Percentiles rank a stretch among this genome's conserved stretches.
These are phyloP conservation scores for Irpex sp. DNA, from an alignment of 1,284 basidiomycete species.

Conservation along the genomic window DNA sequence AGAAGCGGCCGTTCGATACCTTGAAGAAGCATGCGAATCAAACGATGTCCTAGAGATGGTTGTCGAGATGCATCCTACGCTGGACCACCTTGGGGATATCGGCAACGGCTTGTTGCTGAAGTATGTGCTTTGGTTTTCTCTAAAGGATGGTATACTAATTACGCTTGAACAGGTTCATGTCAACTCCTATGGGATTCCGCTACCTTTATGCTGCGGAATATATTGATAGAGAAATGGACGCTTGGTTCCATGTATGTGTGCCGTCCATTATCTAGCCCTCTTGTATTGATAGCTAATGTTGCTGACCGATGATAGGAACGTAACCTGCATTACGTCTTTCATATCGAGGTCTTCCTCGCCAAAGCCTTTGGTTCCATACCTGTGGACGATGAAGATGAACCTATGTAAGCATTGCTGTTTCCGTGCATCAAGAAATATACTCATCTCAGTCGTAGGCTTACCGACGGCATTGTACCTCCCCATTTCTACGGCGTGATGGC, in stretches of 20 bases:
- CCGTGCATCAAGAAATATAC: constrained; percentile 29
- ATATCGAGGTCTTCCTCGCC: constrained; percentile 83
- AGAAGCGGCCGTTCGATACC: constrained; percentile 82
- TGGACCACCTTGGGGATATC: constrained; percentile 93
- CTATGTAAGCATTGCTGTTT: background rate
- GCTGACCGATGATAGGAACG: constrained; percentile 54
- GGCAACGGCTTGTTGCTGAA: constrained; percentile 87
- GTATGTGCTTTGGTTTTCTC: constrained; percentile 38
- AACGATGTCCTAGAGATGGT: constrained; percentile 85
- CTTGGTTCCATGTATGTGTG: constrained; percentile 84
- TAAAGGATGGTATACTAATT: background rate
- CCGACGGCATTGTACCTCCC: constrained; percentile 73
- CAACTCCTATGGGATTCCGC: constrained; percentile 88
- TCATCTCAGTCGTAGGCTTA: constrained; percentile 53
- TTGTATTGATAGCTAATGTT: background rate
- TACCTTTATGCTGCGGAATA: constrained; percentile 92
- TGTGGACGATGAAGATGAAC: constrained; percentile 62
- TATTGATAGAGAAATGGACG: constrained; percentile 92
- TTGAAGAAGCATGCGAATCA: constrained; percentile 88
- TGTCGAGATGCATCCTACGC: constrained; percentile 90
- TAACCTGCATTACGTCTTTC: constrained; percentile 83
- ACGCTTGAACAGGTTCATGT: constrained; percentile 76
- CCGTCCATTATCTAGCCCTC: background rate
- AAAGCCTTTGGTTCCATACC: constrained; percentile 65
- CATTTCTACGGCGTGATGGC: constrained; percentile 99